phyloP scores from a whole-genome alignment of 1,139 yeast species.

The Wickerhamiella infanticola region DNA sequence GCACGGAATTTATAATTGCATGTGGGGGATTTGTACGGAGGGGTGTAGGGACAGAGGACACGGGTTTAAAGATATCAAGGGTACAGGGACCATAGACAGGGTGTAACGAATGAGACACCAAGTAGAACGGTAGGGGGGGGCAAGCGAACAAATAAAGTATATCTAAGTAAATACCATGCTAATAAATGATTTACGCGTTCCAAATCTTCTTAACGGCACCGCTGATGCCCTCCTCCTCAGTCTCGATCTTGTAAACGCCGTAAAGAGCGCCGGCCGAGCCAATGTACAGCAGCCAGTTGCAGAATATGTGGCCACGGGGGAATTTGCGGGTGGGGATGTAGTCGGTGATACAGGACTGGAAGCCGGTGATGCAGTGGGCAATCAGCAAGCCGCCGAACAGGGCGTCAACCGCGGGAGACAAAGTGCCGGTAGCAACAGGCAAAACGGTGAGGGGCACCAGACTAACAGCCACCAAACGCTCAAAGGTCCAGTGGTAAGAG shows the following conservation, averaged over 20 bases:
- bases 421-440: constrained; percentile 51
- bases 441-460: constrained; percentile 60
- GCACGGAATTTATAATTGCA: too few relatives aligned
- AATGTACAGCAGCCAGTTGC: constrained; percentile 46
- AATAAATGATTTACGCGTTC: constrained; percentile 22
- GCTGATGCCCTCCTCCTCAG: constrained; percentile 47
- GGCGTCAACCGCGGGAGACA: constrained; percentile 58
- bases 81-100: too few relatives aligned
- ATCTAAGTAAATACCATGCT: background rate
- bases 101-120: constrained; percentile 7
- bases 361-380: constrained; percentile 66
- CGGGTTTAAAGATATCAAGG: too few relatives aligned
- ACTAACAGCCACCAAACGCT: constrained; percentile 48
- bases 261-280: constrained; percentile 63
- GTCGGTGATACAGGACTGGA: constrained; percentile 75
- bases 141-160: background rate
- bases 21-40: too few relatives aligned
- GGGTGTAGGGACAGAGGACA: too few relatives aligned
- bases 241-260: constrained; percentile 74
- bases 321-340: constrained; percentile 77
- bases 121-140: background rate
- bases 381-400: constrained; percentile 45
- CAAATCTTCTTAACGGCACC: constrained; percentile 28
- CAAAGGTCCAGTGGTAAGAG: constrained; percentile 80
- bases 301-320: constrained; percentile 51